Evolutionary conservation across 1,139 yeast species (phyloP).

Genomic region (Nakaseomyces kungkrabaensis): DNA sequence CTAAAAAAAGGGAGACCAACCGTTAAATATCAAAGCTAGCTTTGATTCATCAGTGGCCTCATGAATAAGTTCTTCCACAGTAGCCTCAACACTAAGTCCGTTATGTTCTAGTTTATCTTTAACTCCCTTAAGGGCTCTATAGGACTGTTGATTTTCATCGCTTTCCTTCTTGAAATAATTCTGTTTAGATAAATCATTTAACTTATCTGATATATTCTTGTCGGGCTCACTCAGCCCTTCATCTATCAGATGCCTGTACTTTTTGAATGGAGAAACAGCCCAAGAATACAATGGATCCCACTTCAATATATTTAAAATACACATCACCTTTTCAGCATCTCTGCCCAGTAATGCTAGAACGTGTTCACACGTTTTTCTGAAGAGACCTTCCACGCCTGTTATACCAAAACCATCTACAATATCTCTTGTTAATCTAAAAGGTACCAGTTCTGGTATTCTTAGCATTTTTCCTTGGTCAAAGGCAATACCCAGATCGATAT

Average conservation of each 20-base stretch:
- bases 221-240: slow-evolving; percentile 13
- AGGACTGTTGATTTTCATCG: slow-evolving; percentile 49
- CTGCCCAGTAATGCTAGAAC: slow-evolving; percentile 59
- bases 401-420: slow-evolving; percentile 88
- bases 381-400: slow-evolving; percentile 70
- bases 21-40: slow-evolving; percentile 67
- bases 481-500: slow-evolving; percentile 92
- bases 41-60: slow-evolving; percentile 64
- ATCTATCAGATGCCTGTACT: slow-evolving; percentile 33
- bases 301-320: slow-evolving; percentile 74
- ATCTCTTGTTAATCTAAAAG: slow-evolving; percentile 85
- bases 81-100: slow-evolving; percentile 73
- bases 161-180: slow-evolving; percentile 4
- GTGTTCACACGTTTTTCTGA: slow-evolving; percentile 61
- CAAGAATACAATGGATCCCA: slow-evolving; percentile 93
- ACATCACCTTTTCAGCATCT: slow-evolving; percentile 60
- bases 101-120: slow-evolving; percentile 55
- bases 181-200: background rate
- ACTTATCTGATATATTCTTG: background rate
- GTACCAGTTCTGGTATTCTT: slow-evolving; percentile 87
- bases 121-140: slow-evolving; percentile 66
- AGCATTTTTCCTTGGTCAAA: slow-evolving; percentile 84
- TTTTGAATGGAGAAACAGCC: slow-evolving; percentile 67
- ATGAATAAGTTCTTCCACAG: slow-evolving; percentile 67
- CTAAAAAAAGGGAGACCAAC: slow-evolving; percentile 54